These are phyloP conservation scores for Fragaria nilgerrensis DNA, from an alignment of 306 rosid species.

Conservation along the genomic window DNA sequence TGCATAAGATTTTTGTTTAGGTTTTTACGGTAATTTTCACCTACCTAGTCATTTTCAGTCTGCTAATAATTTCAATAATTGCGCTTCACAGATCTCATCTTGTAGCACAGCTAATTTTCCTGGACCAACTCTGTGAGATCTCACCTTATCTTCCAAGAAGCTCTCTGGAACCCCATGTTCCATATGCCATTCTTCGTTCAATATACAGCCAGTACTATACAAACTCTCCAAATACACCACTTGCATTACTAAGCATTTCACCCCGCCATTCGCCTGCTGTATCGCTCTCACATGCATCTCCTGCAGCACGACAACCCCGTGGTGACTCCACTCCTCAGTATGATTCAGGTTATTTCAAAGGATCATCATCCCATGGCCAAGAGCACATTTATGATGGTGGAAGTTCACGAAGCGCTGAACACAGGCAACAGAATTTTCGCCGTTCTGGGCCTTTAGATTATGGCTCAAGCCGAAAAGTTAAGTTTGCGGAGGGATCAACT, in stretches of 20 bases:
- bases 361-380: conserved; percentile 64
- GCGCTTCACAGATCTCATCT: conserved; percentile 75
- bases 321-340: conserved; percentile 75
- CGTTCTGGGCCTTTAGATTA: conserved; percentile 96
- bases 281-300: conserved; percentile 72
- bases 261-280: conserved; percentile 84
- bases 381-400: conserved; percentile 52
- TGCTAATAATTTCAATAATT: conserved; percentile 16
- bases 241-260: conserved; percentile 65
- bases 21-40: background rate
- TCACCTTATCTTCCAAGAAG: conserved; percentile 93
- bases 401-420: conserved; percentile 47
- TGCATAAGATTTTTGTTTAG: background rate
- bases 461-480: conserved; percentile 61
- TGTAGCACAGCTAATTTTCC: conserved; percentile 84
- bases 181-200: conserved; percentile 89
- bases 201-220: conserved; percentile 88
- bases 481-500: conserved; percentile 68
- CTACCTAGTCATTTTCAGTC: background rate
- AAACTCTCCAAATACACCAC: conserved; percentile 59
- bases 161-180: conserved; percentile 76
- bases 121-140: conserved; percentile 90
- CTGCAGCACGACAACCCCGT: conserved; percentile 56
- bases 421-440: conserved; percentile 52
- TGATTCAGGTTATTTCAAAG: conserved; percentile 70